These are phyloP conservation scores for Trapa incisa DNA, from an alignment of 345 rosid genomes.

Conservation along the genomic window DNA sequence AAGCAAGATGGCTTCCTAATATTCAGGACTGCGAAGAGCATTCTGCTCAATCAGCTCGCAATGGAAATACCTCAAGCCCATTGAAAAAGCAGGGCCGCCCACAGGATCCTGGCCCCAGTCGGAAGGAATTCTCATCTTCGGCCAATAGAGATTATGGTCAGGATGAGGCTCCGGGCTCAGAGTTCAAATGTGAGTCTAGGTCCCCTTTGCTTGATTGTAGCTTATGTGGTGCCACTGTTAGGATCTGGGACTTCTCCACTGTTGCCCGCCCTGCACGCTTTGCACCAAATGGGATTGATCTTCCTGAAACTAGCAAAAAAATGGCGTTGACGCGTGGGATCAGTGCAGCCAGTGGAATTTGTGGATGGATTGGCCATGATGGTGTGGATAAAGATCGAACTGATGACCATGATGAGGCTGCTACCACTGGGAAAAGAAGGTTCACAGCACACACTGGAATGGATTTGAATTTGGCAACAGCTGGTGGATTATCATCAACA, in stretches of 20 bases:
- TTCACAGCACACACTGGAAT: constrained; percentile 35
- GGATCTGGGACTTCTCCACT: constrained; percentile 78
- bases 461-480: constrained; percentile 70
- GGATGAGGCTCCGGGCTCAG: constrained; percentile 46
- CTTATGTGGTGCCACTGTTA: constrained; percentile 88
- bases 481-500: constrained; percentile 56
- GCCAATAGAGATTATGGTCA: constrained; percentile 63
- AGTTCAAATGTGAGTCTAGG: constrained; percentile 64
- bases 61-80: constrained; percentile 71
- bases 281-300: constrained; percentile 50
- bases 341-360: constrained; percentile 98
- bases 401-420: constrained; percentile 87
- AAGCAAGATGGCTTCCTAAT: constrained; percentile 89
- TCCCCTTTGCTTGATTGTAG: constrained; percentile 90
- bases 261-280: constrained; percentile 66
- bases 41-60: constrained; percentile 95
- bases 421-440: constrained; percentile 63
- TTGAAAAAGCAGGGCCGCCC: constrained; percentile 36
- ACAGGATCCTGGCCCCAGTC: constrained; percentile 63
- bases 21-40: constrained; percentile 98
- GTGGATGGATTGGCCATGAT: constrained; percentile 85
- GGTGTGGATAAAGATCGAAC: constrained; percentile 59
- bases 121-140: constrained; percentile 58
- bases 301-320: constrained; percentile 79
- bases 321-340: constrained; percentile 72